Percentiles rank a stretch among this genome's conserved stretches.
phyloP scores from a whole-genome alignment of 1,139 yeast species.

The Saccharomyces hybrid region DNA sequence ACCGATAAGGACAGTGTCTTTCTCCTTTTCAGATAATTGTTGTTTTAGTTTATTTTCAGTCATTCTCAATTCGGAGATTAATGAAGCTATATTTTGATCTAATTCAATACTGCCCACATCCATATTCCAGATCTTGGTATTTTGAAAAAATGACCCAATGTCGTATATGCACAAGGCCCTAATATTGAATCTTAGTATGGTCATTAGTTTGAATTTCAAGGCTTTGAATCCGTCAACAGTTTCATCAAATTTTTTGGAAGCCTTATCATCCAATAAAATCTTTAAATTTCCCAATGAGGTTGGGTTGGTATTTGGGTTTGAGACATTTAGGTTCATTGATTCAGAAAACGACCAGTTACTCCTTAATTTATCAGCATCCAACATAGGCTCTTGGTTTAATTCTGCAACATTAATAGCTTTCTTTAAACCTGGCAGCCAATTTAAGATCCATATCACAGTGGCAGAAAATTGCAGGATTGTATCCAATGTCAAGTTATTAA shows the following conservation, averaged over 20 bases:
- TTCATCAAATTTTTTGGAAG: conserved; percentile 42
- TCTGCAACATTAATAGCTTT: conserved; percentile 39
- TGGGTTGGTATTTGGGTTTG: conserved; percentile 1
- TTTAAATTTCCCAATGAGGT: conserved; percentile 15
- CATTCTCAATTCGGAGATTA: conserved; percentile 25
- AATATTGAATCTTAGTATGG: conserved; percentile 58
- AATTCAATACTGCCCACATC: conserved; percentile 54
- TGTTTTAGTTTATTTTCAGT: conserved; percentile 26
- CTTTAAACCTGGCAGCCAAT: conserved; percentile 49
- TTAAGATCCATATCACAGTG: conserved; percentile 42
- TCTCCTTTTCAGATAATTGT: conserved; percentile 29
- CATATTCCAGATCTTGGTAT: conserved; percentile 34
- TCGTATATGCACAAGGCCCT: conserved; percentile 56
- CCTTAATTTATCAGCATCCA: conserved; percentile 41
- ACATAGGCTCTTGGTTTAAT: conserved; percentile 21
- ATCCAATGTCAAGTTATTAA: conserved; percentile 35
- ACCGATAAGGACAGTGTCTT: conserved; percentile 39
- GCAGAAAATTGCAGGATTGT: conserved; percentile 43
- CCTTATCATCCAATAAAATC: conserved; percentile 37
- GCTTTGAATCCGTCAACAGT: conserved; percentile 40
- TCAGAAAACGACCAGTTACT: conserved; percentile 52
- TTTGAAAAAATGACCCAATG: conserved; percentile 41
- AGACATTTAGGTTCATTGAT: conserved; percentile 24
- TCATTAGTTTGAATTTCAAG: conserved; percentile 43
- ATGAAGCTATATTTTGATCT: conserved; percentile 46